phyloP scores from a whole-genome alignment of 352 stramenopile genomes.

The Phytopythium mirpurense region DNA sequence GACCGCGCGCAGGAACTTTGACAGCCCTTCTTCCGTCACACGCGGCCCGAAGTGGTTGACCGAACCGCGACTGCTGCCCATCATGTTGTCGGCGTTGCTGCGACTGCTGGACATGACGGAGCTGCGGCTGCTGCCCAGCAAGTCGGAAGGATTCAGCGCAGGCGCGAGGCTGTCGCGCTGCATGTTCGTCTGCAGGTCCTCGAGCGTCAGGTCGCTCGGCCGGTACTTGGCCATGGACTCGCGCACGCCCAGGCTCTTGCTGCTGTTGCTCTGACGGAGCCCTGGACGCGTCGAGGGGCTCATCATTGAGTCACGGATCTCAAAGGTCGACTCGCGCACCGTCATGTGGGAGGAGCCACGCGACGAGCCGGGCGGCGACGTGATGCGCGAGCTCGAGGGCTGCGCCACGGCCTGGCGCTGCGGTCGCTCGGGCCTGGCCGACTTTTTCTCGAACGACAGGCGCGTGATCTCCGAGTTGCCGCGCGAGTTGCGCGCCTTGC shows the following conservation, averaged over 20 bases:
- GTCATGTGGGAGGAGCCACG: slow-evolving; percentile 1
- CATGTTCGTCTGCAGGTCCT: slow-evolving; percentile 39
- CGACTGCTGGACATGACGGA: slow-evolving; percentile 28
- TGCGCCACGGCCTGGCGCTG: not conserved
- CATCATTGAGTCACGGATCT: slow-evolving; percentile 11
- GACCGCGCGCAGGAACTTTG: slow-evolving; percentile 53
- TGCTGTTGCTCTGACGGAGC: slow-evolving; percentile 1
- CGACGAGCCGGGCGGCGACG: slow-evolving; percentile 1
- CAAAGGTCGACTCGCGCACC: slow-evolving; percentile 8
- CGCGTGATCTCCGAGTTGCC: slow-evolving; percentile 32
- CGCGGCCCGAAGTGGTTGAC: slow-evolving; percentile 43
- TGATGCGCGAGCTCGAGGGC: not conserved
- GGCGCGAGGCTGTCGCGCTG: slow-evolving; percentile 56
- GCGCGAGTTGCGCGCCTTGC: slow-evolving; percentile 21
- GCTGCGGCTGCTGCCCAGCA: slow-evolving; percentile 23
- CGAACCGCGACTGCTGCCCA: slow-evolving; percentile 29
- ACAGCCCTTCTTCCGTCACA: slow-evolving; percentile 50
- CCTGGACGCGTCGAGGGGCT: not conserved
- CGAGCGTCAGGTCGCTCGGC: slow-evolving; percentile 51
- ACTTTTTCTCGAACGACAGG: slow-evolving; percentile 28
- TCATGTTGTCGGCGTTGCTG: slow-evolving; percentile 10
- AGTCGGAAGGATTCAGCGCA: slow-evolving; percentile 7
- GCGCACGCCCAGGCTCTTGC: slow-evolving; percentile 25
- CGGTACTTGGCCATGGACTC: slow-evolving; percentile 74
- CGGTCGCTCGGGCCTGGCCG: slow-evolving; percentile 1